phyloP scores from a whole-genome alignment of 2,329 filamentous ascomycete genomes.

The Drechslerella dactyloides region DNA sequence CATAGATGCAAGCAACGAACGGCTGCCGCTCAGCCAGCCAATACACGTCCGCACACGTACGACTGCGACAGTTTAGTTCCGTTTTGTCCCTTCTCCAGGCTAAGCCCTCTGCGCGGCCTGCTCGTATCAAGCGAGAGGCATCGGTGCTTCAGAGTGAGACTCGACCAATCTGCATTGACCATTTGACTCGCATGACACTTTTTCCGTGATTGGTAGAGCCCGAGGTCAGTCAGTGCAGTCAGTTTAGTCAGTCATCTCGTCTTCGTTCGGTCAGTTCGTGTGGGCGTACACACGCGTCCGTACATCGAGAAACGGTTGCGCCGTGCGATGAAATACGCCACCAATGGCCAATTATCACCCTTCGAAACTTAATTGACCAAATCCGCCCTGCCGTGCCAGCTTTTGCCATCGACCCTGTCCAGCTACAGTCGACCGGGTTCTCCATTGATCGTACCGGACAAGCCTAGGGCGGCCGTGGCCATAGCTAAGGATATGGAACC shows the following conservation, averaged over 20 bases:
- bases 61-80: slow-evolving; percentile 16
- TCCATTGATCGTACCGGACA: slow-evolving; percentile 33
- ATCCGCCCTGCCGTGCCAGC: background rate
- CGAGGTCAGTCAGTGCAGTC: slow-evolving; percentile 6
- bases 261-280: slow-evolving; percentile 13
- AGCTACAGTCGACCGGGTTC: background rate
- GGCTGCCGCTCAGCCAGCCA: too few species aligned
- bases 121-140: slow-evolving; percentile 43
- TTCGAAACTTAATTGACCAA: background rate
- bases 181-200: slow-evolving; percentile 29
- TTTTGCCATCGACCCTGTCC: too few species aligned
- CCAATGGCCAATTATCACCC: background rate
- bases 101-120: slow-evolving; percentile 12
- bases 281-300: too few species aligned
- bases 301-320: background rate
- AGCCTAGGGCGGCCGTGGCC: slow-evolving; percentile 11
- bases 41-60: background rate
- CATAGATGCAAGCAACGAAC: background rate
- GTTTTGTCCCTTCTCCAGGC: slow-evolving; percentile 32
- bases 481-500: slow-evolving; percentile 26
- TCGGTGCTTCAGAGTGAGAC: slow-evolving; percentile 31
- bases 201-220: slow-evolving; percentile 15
- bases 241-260: background rate
- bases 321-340: background rate
- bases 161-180: slow-evolving; percentile 48